Percentiles rank a stretch among this genome's conserved stretches.
Evolutionary conservation across 306 rosid species (phyloP).

Genomic region (Inga laurina): DNA sequence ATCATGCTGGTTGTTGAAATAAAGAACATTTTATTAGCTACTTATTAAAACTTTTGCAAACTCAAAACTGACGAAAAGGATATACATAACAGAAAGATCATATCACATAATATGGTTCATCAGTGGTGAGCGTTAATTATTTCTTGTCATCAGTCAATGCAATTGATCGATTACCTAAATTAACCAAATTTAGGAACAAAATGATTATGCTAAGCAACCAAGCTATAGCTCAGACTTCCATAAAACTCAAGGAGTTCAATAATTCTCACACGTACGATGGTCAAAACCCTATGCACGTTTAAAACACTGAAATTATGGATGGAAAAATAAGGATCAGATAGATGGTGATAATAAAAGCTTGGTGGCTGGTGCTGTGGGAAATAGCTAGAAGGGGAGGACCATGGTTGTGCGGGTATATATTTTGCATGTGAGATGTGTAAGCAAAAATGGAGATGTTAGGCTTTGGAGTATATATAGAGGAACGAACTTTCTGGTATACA

Average conservation of each 20-base stretch:
- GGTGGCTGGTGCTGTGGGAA: slow-evolving; percentile 2
- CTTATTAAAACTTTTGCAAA: slow-evolving; percentile 50
- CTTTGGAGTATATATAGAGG: slow-evolving; percentile 47
- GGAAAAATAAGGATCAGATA: slow-evolving; percentile 9
- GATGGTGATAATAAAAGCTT: no score
- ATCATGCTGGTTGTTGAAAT: slow-evolving; percentile 89
- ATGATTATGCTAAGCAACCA: background rate
- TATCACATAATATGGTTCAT: slow-evolving; percentile 27
- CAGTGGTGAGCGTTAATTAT: slow-evolving; percentile 18
- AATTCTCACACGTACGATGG: background rate
- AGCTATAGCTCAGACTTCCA: background rate
- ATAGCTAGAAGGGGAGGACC: slow-evolving; percentile 43
- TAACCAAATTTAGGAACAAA: slow-evolving; percentile 6
- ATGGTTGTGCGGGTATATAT: slow-evolving; percentile 38
- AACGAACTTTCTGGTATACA: slow-evolving; percentile 72
- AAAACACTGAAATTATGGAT: background rate
- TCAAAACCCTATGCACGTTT: slow-evolving; percentile 29
- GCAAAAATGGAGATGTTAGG: slow-evolving; percentile 65
- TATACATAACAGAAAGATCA: background rate
- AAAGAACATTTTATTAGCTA: slow-evolving; percentile 46
- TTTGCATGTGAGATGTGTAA: slow-evolving; percentile 65
- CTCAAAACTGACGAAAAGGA: slow-evolving; percentile 30
- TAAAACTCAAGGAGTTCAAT: background rate
- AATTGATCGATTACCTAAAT: slow-evolving; percentile 19
- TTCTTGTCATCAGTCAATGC: slow-evolving; percentile 31